Evolutionary conservation across 148 eudicot genomes (phyloP).

Genomic region (Rhododendron ferrugineum): DNA sequence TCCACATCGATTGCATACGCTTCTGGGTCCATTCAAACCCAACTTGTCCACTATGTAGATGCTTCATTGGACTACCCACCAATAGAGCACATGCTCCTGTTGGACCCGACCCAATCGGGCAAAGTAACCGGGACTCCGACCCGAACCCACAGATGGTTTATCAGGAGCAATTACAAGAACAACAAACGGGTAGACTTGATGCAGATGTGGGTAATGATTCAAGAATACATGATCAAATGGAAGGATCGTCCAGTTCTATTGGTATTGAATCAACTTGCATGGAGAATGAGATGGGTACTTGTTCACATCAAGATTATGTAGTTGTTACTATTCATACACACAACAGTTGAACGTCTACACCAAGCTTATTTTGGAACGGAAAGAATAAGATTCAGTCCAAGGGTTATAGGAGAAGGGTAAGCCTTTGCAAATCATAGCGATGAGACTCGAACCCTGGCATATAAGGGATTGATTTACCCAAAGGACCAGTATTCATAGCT

Average conservation of each 20-base stretch:
- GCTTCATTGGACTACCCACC: constrained; percentile 27
- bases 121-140: background rate
- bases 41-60: constrained; percentile 88
- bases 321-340: background rate
- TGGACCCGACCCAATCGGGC: background rate
- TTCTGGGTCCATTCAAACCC: constrained; percentile 69
- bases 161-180: background rate
- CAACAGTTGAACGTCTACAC: background rate
- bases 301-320: background rate
- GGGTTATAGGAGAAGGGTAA: background rate
- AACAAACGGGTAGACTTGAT: background rate
- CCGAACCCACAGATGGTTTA: background rate
- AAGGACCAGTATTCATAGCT: background rate
- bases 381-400: background rate
- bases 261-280: background rate
- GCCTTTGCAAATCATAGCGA: background rate
- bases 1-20: constrained; percentile 69
- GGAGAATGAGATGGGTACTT: constrained; percentile 4
- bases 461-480: background rate
- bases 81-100: background rate
- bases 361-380: background rate
- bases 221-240: background rate
- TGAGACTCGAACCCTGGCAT: background rate
- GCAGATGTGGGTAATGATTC: background rate
- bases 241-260: constrained; percentile 3